Base-by-base conservation (phyloP, 2,329 filamentous ascomycete genomes). In the Penicillium polonicum region DNA sequence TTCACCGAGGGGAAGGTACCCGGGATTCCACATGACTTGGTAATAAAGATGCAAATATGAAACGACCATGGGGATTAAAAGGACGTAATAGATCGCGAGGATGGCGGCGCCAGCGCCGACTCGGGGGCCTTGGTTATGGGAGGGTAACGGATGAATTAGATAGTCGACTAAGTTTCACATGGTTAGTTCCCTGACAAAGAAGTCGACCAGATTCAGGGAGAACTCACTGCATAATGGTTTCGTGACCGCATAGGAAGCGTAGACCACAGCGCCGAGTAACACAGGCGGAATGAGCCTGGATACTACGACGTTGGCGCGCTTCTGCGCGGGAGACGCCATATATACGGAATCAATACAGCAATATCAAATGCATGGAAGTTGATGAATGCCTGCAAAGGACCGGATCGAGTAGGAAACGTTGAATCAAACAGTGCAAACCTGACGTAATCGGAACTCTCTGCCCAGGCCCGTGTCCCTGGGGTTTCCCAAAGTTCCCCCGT, bases 31-130 rank as follows among this genome's bases (percentile, higher is more conserved):
- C 58, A 85, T 82, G 50, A 95, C 86, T 35, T 84, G 83, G 61
- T 86, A 77, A 42, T 92, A 74, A 10, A 92, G 83, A 61, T 92
- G 88, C 21, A 89, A 69, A 74, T 95, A 97, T 21, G 87, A 82
- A 33, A 79, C 67, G 25, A 88, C 70, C 68, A 91, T 83, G 31
- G 88, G 79, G 17, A 89, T 65, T 44, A 96, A 79, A 53, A 95
- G 80, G 52, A 92, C 52, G 68, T 88, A 89, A 75, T 90, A 92
- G 25, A 92, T 74, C 29, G 86, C 83, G 44, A 96, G 79, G 55
- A 96, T 83, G 13, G 84, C 85, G 57, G 88, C 83, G 42, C 87
- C 91, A 31, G 86, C 77, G 53, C 83, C 82, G 58, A 77, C 70
- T 78, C 82, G 75, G 70, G 74, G 72, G 68, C 71, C 45, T 70